Evolutionary conservation across 2,329 filamentous ascomycete species (phyloP), one percentile per base, ranked within the genome.

Genomic region (Daldinia sp.): DNA sequence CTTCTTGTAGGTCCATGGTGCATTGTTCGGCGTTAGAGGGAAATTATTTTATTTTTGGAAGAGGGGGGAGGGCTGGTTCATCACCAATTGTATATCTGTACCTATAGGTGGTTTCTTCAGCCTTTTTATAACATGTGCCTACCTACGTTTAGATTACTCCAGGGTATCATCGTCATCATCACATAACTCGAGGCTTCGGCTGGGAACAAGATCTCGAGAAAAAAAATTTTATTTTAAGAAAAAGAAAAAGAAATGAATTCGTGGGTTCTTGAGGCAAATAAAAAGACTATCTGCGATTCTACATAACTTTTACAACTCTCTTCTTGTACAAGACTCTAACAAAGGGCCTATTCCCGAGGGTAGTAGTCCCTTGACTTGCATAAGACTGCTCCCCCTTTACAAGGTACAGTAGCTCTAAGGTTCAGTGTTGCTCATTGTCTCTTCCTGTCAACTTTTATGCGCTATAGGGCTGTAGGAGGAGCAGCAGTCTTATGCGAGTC

Each of bases 1-100:
- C 53, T 62, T 42, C 39, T 60, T 23, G 39, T 28, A 51, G 51
- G 54, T 48, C 60, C 60, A 61, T 67, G 46, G 33, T 72, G 69
- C 69, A 72, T 72, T 69, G 69, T 46, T 66, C 61, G 69, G 69
- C 69, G 69, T 72, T 48, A 42, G 26, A 18, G 62, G 64, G 46
- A 20, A 67, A 65, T 23, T 23, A 23, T 23, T 23, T 23, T 23
- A 7, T 35, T 42, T 42, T 50, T n/a, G 41, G 44, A 48, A 35
- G 44, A 33, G 42, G 44, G 57, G 28, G 23, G 41, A 33, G 30
- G 33, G 33, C 7, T 9, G 6, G 33, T 7, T 7, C 7, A 10
- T 9, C 33, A 35, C 23, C 62, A 37, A 62, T 53, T 67, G 66
- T 71, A 71, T 59, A 71, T 35, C 51, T 69, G 48, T 71, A 71